A percentile compares a stretch with the other conserved stretches of the same genome.
These are phyloP conservation scores for Ogataea nonfermentans DNA, from an alignment of 805 yeast species.

Conservation along the genomic window DNA sequence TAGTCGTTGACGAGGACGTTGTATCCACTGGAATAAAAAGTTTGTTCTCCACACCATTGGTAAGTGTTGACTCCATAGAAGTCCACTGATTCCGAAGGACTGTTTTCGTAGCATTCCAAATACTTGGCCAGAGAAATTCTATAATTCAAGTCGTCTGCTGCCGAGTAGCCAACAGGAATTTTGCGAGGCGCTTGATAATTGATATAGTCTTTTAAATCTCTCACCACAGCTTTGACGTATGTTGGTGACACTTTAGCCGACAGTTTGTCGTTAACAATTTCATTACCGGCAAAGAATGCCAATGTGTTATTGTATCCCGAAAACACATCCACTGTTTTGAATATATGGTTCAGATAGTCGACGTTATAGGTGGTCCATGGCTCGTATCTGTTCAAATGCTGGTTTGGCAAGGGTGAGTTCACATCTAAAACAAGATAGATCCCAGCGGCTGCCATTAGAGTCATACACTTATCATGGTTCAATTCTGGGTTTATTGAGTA, in stretches of 20 bases:
- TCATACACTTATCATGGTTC: slow-evolving; percentile 89
- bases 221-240: slow-evolving; percentile 71
- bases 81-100: slow-evolving; percentile 59
- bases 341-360: slow-evolving; percentile 70
- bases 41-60: slow-evolving; percentile 88
- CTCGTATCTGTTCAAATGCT: slow-evolving; percentile 83
- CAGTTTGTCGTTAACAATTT: slow-evolving; percentile 73
- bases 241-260: slow-evolving; percentile 71
- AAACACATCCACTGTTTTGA: slow-evolving; percentile 77
- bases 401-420: slow-evolving; percentile 77
- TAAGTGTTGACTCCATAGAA: slow-evolving; percentile 80
- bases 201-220: slow-evolving; percentile 80
- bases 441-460: slow-evolving; percentile 85
- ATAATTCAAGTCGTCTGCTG: slow-evolving; percentile 86
- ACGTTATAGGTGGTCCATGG: slow-evolving; percentile 86
- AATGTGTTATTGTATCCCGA: slow-evolving; percentile 83
- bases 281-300: slow-evolving; percentile 92
- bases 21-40: slow-evolving; percentile 77
- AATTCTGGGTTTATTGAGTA: slow-evolving; percentile 82
- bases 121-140: slow-evolving; percentile 76
- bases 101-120: slow-evolving; percentile 67
- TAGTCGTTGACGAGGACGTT: slow-evolving; percentile 68
- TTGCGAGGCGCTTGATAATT: slow-evolving; percentile 53
- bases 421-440: slow-evolving; percentile 91
- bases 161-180: slow-evolving; percentile 93